A percentile compares a stretch with the other conserved stretches of the same genome.
These are phyloP conservation scores for Myriosclerotinia curreyana DNA, from an alignment of 2,329 filamentous ascomycete species.

Conservation along the genomic window DNA sequence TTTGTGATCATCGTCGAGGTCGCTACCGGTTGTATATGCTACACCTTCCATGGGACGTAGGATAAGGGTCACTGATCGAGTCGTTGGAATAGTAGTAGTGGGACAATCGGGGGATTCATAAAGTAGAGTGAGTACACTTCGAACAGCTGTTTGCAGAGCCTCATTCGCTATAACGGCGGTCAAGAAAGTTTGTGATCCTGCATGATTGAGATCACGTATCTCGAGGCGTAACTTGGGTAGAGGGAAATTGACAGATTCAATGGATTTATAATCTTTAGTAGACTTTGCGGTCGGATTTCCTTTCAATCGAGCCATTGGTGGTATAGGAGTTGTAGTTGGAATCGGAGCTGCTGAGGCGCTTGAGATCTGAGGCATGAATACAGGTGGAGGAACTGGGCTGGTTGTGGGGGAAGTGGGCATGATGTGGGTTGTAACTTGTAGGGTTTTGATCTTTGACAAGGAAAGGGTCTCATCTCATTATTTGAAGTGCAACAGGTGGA, in stretches of 20 bases:
- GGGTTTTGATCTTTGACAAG: too few species aligned
- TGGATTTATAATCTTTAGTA: constrained; percentile 7
- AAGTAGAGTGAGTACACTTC: constrained; percentile 67
- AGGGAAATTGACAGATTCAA: constrained; percentile 38
- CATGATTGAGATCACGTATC: constrained; percentile 55
- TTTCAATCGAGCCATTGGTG: constrained; percentile 23
- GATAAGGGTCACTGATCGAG: constrained; percentile 80
- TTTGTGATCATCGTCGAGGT: constrained; percentile 82
- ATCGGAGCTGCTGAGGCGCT: constrained; percentile 20
- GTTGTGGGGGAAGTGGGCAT: constrained; percentile 28
- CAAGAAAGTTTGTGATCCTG: constrained; percentile 66
- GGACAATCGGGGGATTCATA: constrained; percentile 54
- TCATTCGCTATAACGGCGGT: constrained; percentile 58
- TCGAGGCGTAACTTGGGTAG: constrained; percentile 58
- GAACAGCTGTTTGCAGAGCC: constrained; percentile 61
- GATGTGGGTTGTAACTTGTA: constrained; percentile 9
- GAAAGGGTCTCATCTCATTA: too few species aligned
- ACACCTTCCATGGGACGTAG: constrained; percentile 78
- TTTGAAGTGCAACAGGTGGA: too few species aligned
- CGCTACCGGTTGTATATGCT: constrained; percentile 79
- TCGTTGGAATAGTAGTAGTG: constrained; percentile 51
- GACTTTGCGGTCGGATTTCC: constrained; percentile 8
- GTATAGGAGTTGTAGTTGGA: constrained; percentile 15
- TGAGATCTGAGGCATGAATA: constrained; percentile 34
- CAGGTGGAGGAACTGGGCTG: constrained; percentile 27